Evolutionary conservation across 495 filamentous ascomycete genomes (phyloP).

Genomic region (Penicillium silybi): DNA sequence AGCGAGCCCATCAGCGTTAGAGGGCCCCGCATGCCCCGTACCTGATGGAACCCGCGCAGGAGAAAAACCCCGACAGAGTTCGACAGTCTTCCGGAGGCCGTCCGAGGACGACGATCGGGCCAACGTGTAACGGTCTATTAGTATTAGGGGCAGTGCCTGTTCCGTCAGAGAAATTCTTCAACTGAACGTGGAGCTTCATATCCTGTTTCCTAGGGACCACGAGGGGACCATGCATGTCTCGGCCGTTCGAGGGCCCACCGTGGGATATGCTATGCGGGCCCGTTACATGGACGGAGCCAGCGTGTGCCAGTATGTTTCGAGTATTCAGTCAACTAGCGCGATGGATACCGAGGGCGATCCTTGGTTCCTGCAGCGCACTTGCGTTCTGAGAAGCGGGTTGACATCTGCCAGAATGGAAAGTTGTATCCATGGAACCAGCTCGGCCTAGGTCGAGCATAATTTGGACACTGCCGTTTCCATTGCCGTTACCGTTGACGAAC

Average conservation of each 20-base stretch:
- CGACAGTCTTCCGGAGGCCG: background rate
- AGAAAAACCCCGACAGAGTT: slow-evolving; percentile 2
- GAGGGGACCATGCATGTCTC: background rate
- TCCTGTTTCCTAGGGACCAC: background rate
- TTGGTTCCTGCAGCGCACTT: background rate
- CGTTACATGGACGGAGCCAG: background rate
- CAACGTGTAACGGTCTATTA: background rate
- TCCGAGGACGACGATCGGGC: background rate
- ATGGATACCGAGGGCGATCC: background rate
- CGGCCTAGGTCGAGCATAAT: background rate
- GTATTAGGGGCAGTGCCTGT: no score
- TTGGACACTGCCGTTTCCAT: background rate
- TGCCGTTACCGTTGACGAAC: background rate
- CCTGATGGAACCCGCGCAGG: background rate
- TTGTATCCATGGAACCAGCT: slow-evolving; percentile 5
- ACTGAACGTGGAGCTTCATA: background rate
- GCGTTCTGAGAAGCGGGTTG: slow-evolving; percentile 3
- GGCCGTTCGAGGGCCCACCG: background rate
- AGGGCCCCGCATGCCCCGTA: background rate
- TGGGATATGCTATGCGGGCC: slow-evolving; percentile 2
- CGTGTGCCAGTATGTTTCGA: background rate
- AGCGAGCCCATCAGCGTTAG: background rate
- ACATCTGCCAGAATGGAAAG: background rate
- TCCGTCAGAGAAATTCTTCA: background rate
- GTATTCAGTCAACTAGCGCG: background rate